Evolutionary conservation across 225 moss, liverwort and hornwort species (phyloP), one percentile per base, ranked within the genome.

Genomic region (Rhytidiadelphus loreus): DNA sequence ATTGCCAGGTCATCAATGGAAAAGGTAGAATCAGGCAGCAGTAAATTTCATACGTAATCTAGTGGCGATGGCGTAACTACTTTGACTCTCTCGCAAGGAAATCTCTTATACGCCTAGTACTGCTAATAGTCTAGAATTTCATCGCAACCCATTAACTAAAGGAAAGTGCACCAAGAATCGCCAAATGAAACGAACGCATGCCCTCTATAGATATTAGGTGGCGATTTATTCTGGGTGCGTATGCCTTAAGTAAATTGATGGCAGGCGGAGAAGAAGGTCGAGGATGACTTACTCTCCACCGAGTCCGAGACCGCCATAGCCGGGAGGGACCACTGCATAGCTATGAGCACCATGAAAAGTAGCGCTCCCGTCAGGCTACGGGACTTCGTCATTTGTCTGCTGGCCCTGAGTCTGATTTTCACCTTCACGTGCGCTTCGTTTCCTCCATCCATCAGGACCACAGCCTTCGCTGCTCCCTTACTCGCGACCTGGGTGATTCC

Each of bases 231-330:
- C 81, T 9, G 60, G 14, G 60, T 44, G 44, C 32, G 32, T 17
- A 3, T 65, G 65, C 64, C 83, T 82, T 3, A 25, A 46, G 16
- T 60, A 52, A 77, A 46, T 77, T 48, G 50, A 58, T 65, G 28
- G 41, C 59, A 87, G 56, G 57, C 30, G 33, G 50, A 35, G 75
- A 37, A 65, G 70, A 71, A 33, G 59, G 88, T 21, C 41, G 25
- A 88, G 55, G 70, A 77, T 20, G 82, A 82, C 88, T 88, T 88
- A 91, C 91, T 83, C 72, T 92, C 81, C 85, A 82, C 86, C 89
- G 94, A 80, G 94, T 96, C 96, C 64, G 90, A 90, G 25, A 86
- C 82, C 60, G 88, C 90, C 85, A 77, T 65, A 58, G 81, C 52
- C 50, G 85, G 73, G 57, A 56, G 71, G 10, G 26, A 28, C n/a